Base-by-base conservation (phyloP, 2,329 filamentous ascomycete species). In the Samsoniella hepiali region DNA sequence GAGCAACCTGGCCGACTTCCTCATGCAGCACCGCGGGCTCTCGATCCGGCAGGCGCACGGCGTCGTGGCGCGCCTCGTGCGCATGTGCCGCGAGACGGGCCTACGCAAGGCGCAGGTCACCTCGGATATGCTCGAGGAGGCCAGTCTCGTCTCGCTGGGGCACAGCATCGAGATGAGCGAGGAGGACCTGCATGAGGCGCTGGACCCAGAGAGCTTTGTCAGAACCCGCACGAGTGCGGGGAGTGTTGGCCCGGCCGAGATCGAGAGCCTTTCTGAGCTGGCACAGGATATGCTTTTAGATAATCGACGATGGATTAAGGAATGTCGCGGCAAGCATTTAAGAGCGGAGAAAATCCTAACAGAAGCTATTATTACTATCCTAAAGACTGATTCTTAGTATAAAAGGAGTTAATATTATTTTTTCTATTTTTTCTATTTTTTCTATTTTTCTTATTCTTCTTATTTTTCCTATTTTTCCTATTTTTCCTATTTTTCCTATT, bases 11-110 rank as follows among this genome's bases (percentile, higher is more conserved):
- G 62, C 64, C 7, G 64, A 65, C 36, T 36, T 42, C 7, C 47
- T 65, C 29, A 63, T 65, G 54, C 57, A 60, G 27, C 61, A 51
- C n/a, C 53, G 55, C 17, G 62, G 64, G 1, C 62, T 65, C 1
- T 62, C 51, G 5, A 64, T 65, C 15, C 62, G 64, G 8, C 59
- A 65, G n/a, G 62, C 64, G 10, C 62, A 65, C 53, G 62, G 58
- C 13, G 59, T 57, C 9, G 64, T 65, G 5, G 62, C 58, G 5
- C 64, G 51, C 13, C 47, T 65, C 5, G 64, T 65, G 22, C 62
- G 62, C n/a, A 54, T 42, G 40, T 64, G 56, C 15, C 56, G 56
- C 17, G 62, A 64, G 9, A 50, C 40, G 5, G 62, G 56, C 13
- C 22, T 64, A 7, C 17, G 38, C 42, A 53, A 34, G 34, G 47